Base-by-base conservation (phyloP, 768 basidiomycete genomes). In the Collybia sordida region DNA sequence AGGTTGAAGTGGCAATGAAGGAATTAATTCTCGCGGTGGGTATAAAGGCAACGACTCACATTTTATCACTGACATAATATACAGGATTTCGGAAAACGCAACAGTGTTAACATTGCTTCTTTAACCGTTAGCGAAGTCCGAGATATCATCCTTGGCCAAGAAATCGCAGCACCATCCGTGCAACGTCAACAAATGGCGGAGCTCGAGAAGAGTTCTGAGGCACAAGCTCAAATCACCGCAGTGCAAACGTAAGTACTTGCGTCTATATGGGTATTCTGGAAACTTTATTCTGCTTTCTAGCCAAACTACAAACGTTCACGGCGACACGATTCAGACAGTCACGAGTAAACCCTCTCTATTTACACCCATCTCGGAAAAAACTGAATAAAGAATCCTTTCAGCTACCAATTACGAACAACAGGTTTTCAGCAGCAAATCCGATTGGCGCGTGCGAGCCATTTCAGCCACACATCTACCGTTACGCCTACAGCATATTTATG, bases 181-280 rank as follows among this genome's bases (percentile, higher is more conserved):
- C 97, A 99, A 66, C 86, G 97, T 42, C 97, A 98, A 69, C 97
- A 99, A 70, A 97, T 98, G 94, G 97, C 96, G 15, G 97, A 98
- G 66, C 74, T 99, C 46, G 97, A 99, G 70, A 98, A 98, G 78
- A 89, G 90, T 51, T 82, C 90, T 5, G 96, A 97, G 64, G 94
- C 97, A 0, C 92, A 93, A 55, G 82, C 83, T 42, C 96, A 98
- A 67, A 89, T 98, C 58, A 99, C 97, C 2, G 95, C 97, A 19
- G 75, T 98, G 39, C 93, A 98, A 70, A 98, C 95, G 77, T 80
- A 62, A 70, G 79, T 31, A 14, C 63, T 4, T 11, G 3, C 31
- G 31, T 31, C 14, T 14, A 11, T 3, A 31, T 4, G 11, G 5
- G 14, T 12, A 14, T 31, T 3, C 9, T 31, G 31, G 31, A 31